These are phyloP conservation scores for Steccherinum ochraceum DNA, from an alignment of 768 basidiomycete species.

Conservation along the genomic window DNA sequence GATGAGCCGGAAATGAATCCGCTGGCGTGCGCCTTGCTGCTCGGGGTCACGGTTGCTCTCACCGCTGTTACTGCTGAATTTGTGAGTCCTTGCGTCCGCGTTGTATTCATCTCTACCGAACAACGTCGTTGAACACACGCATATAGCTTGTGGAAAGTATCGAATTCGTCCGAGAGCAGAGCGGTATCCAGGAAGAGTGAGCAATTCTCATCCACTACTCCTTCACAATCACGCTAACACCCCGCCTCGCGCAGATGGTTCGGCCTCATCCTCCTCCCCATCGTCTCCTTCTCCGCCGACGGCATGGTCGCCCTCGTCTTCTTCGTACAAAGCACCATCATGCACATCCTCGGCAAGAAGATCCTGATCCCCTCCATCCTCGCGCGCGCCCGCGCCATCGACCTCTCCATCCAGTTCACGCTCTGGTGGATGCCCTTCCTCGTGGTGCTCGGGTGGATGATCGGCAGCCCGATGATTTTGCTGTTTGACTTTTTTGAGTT, in stretches of 20 bases:
- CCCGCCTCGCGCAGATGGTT: constrained; percentile 51
- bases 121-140: background rate
- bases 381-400: constrained; percentile 65
- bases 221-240: background rate
- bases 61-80: constrained; percentile 71
- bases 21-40: constrained; percentile 51
- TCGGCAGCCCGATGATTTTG: constrained; percentile 49
- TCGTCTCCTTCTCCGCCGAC: constrained; percentile 71
- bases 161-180: constrained; percentile 40
- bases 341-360: constrained; percentile 32
- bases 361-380: constrained; percentile 44
- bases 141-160: constrained; percentile 59
- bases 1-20: constrained; percentile 56
- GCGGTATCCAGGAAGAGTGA: constrained; percentile 47
- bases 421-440: constrained; percentile 78
- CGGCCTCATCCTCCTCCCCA: constrained; percentile 63
- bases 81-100: constrained; percentile 35
- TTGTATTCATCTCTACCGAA: no score
- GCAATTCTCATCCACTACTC: constrained; percentile 7
- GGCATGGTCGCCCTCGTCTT: constrained; percentile 54
- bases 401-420: constrained; percentile 71
- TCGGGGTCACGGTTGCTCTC: constrained; percentile 46
- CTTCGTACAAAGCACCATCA: constrained; percentile 41
- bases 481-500: constrained; percentile 73
- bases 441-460: constrained; percentile 65